Conservation (phyloP, 2,329 filamentous ascomycete species). For the Rugonectria rugulosa region DNA sequence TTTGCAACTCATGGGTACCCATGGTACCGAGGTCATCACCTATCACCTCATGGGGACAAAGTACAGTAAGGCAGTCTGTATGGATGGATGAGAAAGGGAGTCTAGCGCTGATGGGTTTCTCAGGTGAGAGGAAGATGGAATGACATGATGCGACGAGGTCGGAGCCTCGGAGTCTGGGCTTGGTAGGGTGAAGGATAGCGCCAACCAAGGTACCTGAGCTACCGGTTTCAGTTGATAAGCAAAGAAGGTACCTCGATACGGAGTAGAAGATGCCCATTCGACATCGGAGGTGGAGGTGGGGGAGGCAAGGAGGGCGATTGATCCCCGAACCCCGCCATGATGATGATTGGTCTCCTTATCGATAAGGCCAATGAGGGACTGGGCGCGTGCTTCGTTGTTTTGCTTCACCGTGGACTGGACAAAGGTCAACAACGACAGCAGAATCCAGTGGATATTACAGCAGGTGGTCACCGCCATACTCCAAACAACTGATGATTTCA, state of each 20-base stretch:
- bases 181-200: neutral
- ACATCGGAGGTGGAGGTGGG: neutral
- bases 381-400: neutral
- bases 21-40: too few species aligned
- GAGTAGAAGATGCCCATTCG: too few species aligned
- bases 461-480: neutral
- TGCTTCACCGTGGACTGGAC: neutral
- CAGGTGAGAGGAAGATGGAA: neutral
- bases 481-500: too few species aligned
- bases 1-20: slow-evolving; percentile 20
- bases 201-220: too few species aligned
- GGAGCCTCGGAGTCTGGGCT: neutral
- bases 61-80: too few species aligned
- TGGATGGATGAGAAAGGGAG: neutral
- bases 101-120: neutral
- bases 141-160: slow-evolving; percentile 14
- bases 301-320: too few species aligned
- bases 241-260: neutral
- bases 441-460: neutral
- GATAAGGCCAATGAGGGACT: neutral
- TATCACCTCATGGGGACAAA: too few species aligned
- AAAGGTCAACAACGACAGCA: neutral
- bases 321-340: neutral
- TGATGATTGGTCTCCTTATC: neutral
- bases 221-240: too few species aligned